These are phyloP conservation scores for Colletotrichum filicis DNA, from an alignment of 2,329 filamentous ascomycete species.

Conservation along the genomic window DNA sequence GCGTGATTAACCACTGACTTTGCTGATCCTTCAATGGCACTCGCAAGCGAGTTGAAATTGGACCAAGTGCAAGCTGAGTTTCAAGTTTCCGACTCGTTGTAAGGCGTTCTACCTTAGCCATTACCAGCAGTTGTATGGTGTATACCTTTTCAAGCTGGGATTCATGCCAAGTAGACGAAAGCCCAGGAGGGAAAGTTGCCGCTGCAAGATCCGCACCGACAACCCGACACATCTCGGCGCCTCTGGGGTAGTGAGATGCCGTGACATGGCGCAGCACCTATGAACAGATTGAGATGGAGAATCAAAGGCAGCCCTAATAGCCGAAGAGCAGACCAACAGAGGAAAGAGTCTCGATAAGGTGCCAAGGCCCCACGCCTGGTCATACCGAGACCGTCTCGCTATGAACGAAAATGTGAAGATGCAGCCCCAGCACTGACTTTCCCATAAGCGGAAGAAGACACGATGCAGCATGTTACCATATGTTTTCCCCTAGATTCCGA, in stretches of 20 bases:
- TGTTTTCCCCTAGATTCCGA: neutral
- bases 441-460: neutral
- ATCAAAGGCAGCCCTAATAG: neutral
- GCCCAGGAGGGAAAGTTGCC: neutral
- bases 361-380: too few species aligned
- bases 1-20: neutral
- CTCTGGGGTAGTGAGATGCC: neutral
- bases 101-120: neutral
- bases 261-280: neutral
- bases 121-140: neutral
- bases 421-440: neutral
- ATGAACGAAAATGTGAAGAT: neutral
- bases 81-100: neutral
- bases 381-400: neutral
- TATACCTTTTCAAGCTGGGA: neutral
- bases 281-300: neutral
- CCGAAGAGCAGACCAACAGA: neutral
- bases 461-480: neutral
- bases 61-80: neutral
- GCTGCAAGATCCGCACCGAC: slow-evolving; percentile 18
- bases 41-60: neutral
- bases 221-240: slow-evolving; percentile 10
- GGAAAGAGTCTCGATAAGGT: neutral
- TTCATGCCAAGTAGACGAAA: neutral
- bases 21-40: neutral